Percentiles rank a stretch among this genome's conserved stretches.
Evolutionary conservation across 78 protist genomes (phyloP).

Genomic region (Bigelowiella natans): DNA sequence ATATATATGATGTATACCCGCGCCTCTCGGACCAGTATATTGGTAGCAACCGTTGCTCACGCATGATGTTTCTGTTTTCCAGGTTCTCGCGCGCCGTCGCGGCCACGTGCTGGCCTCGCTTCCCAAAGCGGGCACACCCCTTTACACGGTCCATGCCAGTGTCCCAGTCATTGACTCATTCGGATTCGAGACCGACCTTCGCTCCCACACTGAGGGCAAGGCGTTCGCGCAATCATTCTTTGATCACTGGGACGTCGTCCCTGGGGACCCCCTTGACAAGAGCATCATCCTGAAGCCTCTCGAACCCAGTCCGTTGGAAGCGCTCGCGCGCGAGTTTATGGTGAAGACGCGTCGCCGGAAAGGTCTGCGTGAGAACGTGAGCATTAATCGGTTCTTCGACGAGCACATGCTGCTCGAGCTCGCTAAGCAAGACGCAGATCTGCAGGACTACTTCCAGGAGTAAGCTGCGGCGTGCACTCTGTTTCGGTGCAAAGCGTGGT

Average conservation of each 20-base stretch:
- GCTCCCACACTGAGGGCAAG: conserved; percentile 73
- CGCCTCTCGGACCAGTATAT: too few species aligned
- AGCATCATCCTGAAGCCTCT: conserved; percentile 52
- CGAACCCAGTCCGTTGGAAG: conserved; percentile 42
- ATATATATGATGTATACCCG: not conserved
- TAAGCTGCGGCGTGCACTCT: not conserved
- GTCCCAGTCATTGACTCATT: conserved; percentile 94
- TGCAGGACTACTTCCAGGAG: conserved; percentile 1
- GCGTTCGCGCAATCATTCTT: conserved; percentile 77
- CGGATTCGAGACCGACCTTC: conserved; percentile 96
- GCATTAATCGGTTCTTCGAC: conserved; percentile 58
- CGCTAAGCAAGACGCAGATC: conserved; percentile 42
- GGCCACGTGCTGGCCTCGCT: not conserved
- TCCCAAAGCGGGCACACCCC: conserved; percentile 70
- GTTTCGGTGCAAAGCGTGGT: not conserved
- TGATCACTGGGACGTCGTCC: conserved; percentile 90
- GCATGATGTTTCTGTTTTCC: not conserved
- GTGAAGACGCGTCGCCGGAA: conserved; percentile 97
- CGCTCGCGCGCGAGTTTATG: conserved; percentile 97
- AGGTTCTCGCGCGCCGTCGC: not conserved
- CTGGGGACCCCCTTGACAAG: conserved; percentile 97
- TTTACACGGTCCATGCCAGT: conserved; percentile 55
- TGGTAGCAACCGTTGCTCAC: not conserved
- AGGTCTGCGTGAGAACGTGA: conserved; percentile 61
- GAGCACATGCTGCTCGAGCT: conserved; percentile 65